Evolutionary conservation across 176 grass and related monocot species (phyloP), one percentile per base, ranked within the genome.

Genomic region (Neostapfia colusana): DNA sequence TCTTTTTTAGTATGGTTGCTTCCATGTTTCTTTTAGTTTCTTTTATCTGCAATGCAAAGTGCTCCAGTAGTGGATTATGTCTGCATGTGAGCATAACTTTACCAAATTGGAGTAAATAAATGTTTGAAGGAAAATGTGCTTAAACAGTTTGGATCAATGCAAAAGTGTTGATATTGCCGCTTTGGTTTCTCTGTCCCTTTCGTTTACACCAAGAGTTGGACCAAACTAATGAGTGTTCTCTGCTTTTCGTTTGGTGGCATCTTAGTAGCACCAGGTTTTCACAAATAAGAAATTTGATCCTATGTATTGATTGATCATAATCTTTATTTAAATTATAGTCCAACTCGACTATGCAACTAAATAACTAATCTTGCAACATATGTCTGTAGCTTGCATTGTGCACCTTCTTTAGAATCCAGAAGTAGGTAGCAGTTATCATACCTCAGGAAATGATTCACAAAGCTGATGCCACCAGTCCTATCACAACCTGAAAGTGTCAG

Each of bases 121-220:
- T 57, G 12, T 40, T 49, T 39, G 10, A 10, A 58, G 3, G 59
- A 54, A 85, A 85, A 67, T 74, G 40, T 4, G 28, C 44, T 11
- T 76, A 63, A 76, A 57, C 13, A 8, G 42, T 46, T 65, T 66
- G 49, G 49, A 58, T 66, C 24, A 65, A 77, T 50, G 51, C 9
- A 37, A 50, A 3, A 58, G 73, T 74, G 46, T 82, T 60, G 50
- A 78, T 39, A 12, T 49, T n/a, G 57, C 46, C 72, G 31, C 66
- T 82, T 87, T 78, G 50, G 39, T 73, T 57, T 41, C 49, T 61
- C 20, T 78, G 9, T 17, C 60, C 62, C 62, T 41, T 88, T 35
- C 44, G 21, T 51, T 69, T 69, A 63, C 56, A 75, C 70, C 62
- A 88, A 74, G 86, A 55, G 81, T 83, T 80, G 20, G 17, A 13